Conservation (phyloP, 257 asterid genomes). For the Solanum neorickii region DNA sequence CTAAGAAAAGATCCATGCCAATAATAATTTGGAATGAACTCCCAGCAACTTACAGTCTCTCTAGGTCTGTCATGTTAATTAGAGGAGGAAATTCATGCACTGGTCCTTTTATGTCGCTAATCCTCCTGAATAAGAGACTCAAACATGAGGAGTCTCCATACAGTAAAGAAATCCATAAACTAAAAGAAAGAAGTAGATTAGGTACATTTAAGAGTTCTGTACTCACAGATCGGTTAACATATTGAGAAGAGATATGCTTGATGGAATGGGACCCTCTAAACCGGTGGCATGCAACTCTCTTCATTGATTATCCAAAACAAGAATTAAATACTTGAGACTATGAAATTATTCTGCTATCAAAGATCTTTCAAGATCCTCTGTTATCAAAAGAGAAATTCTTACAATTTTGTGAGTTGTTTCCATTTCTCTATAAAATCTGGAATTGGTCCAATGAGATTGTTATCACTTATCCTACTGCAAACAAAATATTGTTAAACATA, state of each 20-base stretch:
- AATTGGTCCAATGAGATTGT: slow-evolving; percentile 65
- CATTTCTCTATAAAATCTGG: slow-evolving; percentile 73
- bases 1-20: background rate
- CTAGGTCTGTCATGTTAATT: slow-evolving; percentile 37
- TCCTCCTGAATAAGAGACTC: slow-evolving; percentile 48
- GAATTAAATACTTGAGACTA: slow-evolving; percentile 4
- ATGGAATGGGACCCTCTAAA: slow-evolving; percentile 80
- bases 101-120: slow-evolving; percentile 62
- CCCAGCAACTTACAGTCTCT: slow-evolving; percentile 38
- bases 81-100: slow-evolving; percentile 60
- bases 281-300: slow-evolving; percentile 90
- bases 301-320: slow-evolving; percentile 12
- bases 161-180: background rate
- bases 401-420: slow-evolving; percentile 64
- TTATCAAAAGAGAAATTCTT: slow-evolving; percentile 13
- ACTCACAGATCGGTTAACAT: slow-evolving; percentile 64
- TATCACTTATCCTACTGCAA: slow-evolving; percentile 80
- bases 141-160: background rate
- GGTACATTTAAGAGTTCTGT: background rate
- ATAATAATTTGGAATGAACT: background rate
- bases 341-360: background rate
- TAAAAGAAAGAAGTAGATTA: background rate
- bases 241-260: slow-evolving; percentile 51
- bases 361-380: background rate
- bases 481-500: slow-evolving; percentile 1